phyloP scores from a whole-genome alignment of 2,329 filamentous ascomycete species.

The Cryphonectria carpinicola region DNA sequence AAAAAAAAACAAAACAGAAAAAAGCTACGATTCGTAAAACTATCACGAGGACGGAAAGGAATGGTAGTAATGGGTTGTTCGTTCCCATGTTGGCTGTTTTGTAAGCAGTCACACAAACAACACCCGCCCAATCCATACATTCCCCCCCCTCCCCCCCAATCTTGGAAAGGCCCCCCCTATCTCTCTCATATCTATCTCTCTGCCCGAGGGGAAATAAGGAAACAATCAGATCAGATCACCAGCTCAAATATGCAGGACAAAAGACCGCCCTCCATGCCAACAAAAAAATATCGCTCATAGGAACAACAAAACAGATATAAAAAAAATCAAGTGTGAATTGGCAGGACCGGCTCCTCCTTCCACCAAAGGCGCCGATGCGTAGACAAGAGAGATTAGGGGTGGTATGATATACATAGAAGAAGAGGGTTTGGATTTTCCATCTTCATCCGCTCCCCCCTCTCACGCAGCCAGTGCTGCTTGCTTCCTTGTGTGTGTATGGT shows the following conservation, averaged over 20 bases:
- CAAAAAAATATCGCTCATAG: neutral
- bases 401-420: neutral
- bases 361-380: constrained; percentile 7
- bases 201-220: neutral
- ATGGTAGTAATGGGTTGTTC: neutral
- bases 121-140: neutral
- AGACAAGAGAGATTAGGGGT: neutral
- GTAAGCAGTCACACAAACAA: neutral
- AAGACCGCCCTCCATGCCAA: neutral
- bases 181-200: neutral
- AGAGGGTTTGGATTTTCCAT: neutral
- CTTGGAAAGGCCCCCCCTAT: neutral
- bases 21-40: neutral
- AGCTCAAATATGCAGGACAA: neutral
- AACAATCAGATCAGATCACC: neutral
- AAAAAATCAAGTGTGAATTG: neutral
- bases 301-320: neutral
- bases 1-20: neutral
- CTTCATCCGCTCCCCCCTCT: neutral
- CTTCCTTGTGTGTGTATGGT: neutral
- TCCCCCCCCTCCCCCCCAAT: no score
- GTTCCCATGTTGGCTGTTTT: neutral
- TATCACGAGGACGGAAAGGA: neutral
- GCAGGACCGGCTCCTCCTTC: constrained; percentile 3
- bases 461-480: neutral